A percentile compares a stretch with the other conserved stretches of the same genome.
phyloP scores from a whole-genome alignment of 306 rosid genomes.

The Mimosa pudica region DNA sequence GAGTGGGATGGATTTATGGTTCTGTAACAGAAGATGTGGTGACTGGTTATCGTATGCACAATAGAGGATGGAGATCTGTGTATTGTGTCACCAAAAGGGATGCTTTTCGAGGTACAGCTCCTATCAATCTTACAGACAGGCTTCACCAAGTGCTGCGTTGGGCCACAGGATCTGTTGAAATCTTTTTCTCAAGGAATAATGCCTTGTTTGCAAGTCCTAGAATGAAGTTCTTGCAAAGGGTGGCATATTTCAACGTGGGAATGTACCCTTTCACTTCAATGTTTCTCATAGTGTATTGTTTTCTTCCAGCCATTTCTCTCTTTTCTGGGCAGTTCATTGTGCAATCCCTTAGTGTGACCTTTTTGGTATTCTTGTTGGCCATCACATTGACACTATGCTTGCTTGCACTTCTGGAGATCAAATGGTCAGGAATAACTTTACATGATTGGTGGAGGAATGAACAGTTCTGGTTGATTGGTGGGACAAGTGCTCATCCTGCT shows the following conservation, averaged over 20 bases:
- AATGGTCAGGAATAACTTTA: conserved; percentile 81
- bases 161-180: conserved; percentile 92
- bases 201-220: conserved; percentile 72
- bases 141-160: conserved; percentile 87
- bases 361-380: conserved; percentile 64
- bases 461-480: conserved; percentile 88
- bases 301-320: conserved; percentile 76
- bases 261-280: conserved; percentile 91
- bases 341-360: conserved; percentile 61
- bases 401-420: conserved; percentile 78
- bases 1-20: conserved; percentile 95
- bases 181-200: conserved; percentile 81
- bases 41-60: conserved; percentile 88
- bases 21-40: conserved; percentile 94
- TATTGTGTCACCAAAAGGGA: conserved; percentile 84
- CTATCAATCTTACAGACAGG: conserved; percentile 79
- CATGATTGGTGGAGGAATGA: conserved; percentile 95
- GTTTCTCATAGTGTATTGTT: conserved; percentile 78
- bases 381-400: conserved; percentile 76
- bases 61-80: conserved; percentile 87
- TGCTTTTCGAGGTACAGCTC: conserved; percentile 84
- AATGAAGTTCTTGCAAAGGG: conserved; percentile 80
- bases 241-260: conserved; percentile 88
- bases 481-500: conserved; percentile 87
- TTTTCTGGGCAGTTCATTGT: conserved; percentile 86